These are phyloP conservation scores for Boletus sensibilis DNA, from an alignment of 768 basidiomycete genomes.

Conservation along the genomic window DNA sequence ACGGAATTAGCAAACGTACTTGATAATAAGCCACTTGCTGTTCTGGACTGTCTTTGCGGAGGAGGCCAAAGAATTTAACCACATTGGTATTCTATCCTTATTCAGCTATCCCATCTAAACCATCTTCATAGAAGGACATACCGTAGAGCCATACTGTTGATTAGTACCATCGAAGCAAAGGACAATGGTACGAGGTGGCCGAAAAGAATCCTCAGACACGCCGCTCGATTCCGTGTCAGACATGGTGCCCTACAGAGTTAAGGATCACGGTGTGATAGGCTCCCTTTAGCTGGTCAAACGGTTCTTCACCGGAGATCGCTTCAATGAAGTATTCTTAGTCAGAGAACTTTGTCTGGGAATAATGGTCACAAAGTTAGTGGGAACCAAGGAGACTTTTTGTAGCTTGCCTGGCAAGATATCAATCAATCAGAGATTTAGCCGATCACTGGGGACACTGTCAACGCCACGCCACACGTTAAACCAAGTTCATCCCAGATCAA, in stretches of 20 bases:
- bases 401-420: neutral
- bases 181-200: conserved; percentile 46
- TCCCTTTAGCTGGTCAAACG: neutral
- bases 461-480: too few relatives aligned
- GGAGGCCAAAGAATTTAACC: conserved; percentile 64
- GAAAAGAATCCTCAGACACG: neutral
- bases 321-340: neutral
- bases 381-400: conserved; percentile 1
- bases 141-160: conserved; percentile 48
- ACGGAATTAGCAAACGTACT: conserved; percentile 34
- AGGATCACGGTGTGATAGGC: neutral
- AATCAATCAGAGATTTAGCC: neutral
- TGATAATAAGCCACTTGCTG: conserved; percentile 72
- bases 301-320: neutral
- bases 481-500: too few relatives aligned
- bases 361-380: neutral
- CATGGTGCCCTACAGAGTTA: conserved; percentile 12
- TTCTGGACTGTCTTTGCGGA: conserved; percentile 55
- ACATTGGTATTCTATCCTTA: conserved; percentile 59
- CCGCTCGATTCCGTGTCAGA: conserved; percentile 4
- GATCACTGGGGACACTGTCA: too few relatives aligned
- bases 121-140: conserved; percentile 26
- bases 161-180: conserved; percentile 73
- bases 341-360: neutral
- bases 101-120: neutral